Percentiles rank a stretch among this genome's conserved stretches.
phyloP scores from a whole-genome alignment of 2,329 filamentous ascomycete genomes.

The Ceratocystis colombiana region DNA sequence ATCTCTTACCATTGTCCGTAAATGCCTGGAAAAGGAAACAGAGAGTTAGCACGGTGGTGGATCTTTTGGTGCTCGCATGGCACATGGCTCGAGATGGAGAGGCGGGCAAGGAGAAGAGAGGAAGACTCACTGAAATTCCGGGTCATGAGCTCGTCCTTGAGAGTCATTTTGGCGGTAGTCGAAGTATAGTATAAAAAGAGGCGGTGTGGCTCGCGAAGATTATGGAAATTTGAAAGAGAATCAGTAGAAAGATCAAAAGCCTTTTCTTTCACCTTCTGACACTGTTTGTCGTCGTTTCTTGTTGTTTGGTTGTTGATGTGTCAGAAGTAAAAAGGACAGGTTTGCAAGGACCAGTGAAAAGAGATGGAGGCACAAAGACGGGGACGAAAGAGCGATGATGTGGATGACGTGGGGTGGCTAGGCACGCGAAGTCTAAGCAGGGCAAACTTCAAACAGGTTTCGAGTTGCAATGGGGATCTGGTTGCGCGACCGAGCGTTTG shows the following conservation, averaged over 20 bases:
- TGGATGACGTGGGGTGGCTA: not conserved
- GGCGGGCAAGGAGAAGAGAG: constrained; percentile 7
- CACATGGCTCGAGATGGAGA: constrained; percentile 15
- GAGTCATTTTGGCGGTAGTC: constrained; percentile 46
- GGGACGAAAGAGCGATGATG: too few relatives aligned
- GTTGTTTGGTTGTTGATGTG: not conserved
- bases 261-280: not conserved
- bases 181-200: not conserved
- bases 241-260: not conserved
- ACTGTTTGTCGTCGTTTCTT: not conserved
- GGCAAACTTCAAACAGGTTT: not conserved
- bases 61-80: not conserved
- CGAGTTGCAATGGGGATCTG: not conserved
- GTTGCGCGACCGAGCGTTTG: not conserved
- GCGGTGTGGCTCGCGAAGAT: not conserved
- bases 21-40: constrained; percentile 45
- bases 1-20: constrained; percentile 62
- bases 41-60: constrained; percentile 13
- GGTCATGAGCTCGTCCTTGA: constrained; percentile 62
- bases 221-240: not conserved
- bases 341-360: not conserved
- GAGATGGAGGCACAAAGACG: too few relatives aligned
- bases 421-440: too few relatives aligned
- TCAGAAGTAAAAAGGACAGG: not conserved
- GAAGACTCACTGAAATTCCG: constrained; percentile 59